phyloP scores from a whole-genome alignment of 2,329 filamentous ascomycete species.

The Talaromyces rugulosus region DNA sequence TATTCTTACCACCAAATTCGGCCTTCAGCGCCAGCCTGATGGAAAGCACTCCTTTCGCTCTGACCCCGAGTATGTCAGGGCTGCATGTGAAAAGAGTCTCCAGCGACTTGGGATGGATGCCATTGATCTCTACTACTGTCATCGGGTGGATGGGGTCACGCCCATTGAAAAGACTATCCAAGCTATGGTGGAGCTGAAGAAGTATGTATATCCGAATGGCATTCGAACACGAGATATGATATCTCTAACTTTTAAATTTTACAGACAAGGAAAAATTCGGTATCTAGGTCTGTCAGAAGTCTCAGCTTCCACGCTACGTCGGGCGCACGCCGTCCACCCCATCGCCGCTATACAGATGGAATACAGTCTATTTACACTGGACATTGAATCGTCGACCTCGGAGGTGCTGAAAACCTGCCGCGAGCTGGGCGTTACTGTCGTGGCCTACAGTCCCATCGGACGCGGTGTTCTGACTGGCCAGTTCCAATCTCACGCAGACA shows the following conservation, averaged over 20 bases:
- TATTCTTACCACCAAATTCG: constrained; percentile 24
- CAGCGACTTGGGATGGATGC: constrained; percentile 26
- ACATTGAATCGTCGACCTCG: constrained; percentile 1
- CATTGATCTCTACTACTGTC: constrained; percentile 46
- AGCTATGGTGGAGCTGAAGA: constrained; percentile 40
- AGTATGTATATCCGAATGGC: constrained; percentile 9
- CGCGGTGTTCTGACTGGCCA: constrained; percentile 53
- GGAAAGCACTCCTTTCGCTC: constrained; percentile 15
- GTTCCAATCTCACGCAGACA: constrained; percentile 42
- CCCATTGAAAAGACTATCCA: constrained; percentile 33
- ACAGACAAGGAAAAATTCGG: constrained; percentile 36
- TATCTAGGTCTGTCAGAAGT: constrained; percentile 41
- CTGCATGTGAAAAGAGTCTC: constrained; percentile 24
- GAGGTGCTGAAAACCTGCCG: not conserved
- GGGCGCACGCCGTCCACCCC: constrained; percentile 46
- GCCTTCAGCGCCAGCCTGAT: constrained; percentile 15
- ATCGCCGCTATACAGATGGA: constrained; percentile 59
- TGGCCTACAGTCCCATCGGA: constrained; percentile 58
- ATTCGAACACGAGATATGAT: not conserved
- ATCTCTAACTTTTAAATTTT: not conserved
- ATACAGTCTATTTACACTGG: constrained; percentile 49
- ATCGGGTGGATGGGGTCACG: constrained; percentile 35
- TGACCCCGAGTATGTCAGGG: constrained; percentile 27
- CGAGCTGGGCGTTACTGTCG: constrained; percentile 48
- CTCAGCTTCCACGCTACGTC: constrained; percentile 39